These are phyloP conservation scores for Fusarium stilboides DNA, from an alignment of 2,329 filamentous ascomycete species.

Conservation along the genomic window DNA sequence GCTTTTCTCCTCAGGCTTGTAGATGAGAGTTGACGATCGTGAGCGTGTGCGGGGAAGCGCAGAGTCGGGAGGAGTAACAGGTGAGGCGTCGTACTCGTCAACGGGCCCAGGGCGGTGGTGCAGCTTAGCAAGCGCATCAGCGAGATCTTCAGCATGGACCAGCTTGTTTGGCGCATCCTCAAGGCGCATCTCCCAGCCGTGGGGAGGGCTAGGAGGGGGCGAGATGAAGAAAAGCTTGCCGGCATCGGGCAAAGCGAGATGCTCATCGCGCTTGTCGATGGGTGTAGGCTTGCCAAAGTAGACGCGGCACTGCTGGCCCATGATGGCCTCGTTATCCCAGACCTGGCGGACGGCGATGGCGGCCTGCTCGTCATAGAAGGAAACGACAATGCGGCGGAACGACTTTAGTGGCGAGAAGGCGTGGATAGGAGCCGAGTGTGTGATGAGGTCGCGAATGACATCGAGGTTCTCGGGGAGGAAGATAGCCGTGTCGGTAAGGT, in stretches of 20 bases:
- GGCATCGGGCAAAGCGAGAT: constrained; percentile 76
- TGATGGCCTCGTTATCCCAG: constrained; percentile 81
- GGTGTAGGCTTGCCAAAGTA: constrained; percentile 77
- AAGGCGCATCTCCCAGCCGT: constrained; percentile 77
- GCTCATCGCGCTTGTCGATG: constrained; percentile 68
- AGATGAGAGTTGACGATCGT: constrained; percentile 76
- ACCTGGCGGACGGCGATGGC: constrained; percentile 79
- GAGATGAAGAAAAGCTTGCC: constrained; percentile 83
- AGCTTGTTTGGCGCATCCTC: constrained; percentile 80
- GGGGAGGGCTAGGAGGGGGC: constrained; percentile 76
- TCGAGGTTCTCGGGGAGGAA: constrained; percentile 82
- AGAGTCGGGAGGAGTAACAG: constrained; percentile 53
- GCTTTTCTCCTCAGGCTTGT: constrained; percentile 71
- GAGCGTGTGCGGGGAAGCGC: constrained; percentile 61
- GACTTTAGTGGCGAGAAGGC: constrained; percentile 86
- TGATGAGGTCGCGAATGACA: constrained; percentile 79
- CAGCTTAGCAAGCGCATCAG: constrained; percentile 75
- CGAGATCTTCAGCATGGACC: constrained; percentile 78
- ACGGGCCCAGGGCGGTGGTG: constrained; percentile 64
- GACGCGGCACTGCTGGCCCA: constrained; percentile 78
- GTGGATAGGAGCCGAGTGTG: constrained; percentile 78
- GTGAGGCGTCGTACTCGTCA: constrained; percentile 54
- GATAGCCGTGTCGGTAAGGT: constrained; percentile 80
- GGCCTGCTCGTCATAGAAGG: constrained; percentile 79
- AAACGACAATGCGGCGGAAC: constrained; percentile 85